phyloP scores from a whole-genome alignment of 345 rosid species.

The Physaria fendleri region DNA sequence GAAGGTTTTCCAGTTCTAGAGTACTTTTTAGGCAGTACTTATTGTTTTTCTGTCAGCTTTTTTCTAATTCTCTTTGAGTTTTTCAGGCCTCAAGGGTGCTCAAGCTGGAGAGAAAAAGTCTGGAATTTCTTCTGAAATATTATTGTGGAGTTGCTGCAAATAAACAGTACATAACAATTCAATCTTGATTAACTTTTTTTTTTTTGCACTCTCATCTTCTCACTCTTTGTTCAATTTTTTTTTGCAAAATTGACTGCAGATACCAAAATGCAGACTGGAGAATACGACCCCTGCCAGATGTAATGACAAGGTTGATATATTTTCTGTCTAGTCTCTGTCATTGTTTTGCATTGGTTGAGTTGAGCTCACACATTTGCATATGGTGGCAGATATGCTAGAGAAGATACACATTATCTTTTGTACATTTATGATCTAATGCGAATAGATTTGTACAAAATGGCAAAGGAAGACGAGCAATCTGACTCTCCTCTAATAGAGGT shows the following conservation, averaged over 20 bases:
- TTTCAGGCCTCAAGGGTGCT: slow-evolving; percentile 91
- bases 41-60: not conserved
- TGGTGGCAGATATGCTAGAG: slow-evolving; percentile 80
- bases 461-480: slow-evolving; percentile 38
- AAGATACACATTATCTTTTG: slow-evolving; percentile 90
- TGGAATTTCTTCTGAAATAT: slow-evolving; percentile 69
- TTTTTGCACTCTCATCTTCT: not conserved
- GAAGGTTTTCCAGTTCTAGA: not conserved
- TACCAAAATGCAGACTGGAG: slow-evolving; percentile 99
- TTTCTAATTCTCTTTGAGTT: too few species aligned
- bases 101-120: slow-evolving; percentile 84
- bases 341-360: not conserved
- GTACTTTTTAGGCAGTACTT: not conserved
- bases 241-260: slow-evolving; percentile 40
- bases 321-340: not conserved
- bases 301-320: slow-evolving; percentile 59
- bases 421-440: slow-evolving; percentile 76
- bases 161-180: slow-evolving; percentile 54
- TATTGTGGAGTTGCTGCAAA: slow-evolving; percentile 79
- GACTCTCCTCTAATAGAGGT: slow-evolving; percentile 73
- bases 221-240: slow-evolving; percentile 1
- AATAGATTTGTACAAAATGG: slow-evolving; percentile 33
- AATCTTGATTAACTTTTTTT: slow-evolving; percentile 12
- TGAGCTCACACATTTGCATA: slow-evolving; percentile 5
- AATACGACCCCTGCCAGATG: slow-evolving; percentile 82